A percentile compares a stretch with the other conserved stretches of the same genome.
Evolutionary conservation across 2,329 filamentous ascomycete genomes (phyloP).

Genomic region (Epichloe baconii): DNA sequence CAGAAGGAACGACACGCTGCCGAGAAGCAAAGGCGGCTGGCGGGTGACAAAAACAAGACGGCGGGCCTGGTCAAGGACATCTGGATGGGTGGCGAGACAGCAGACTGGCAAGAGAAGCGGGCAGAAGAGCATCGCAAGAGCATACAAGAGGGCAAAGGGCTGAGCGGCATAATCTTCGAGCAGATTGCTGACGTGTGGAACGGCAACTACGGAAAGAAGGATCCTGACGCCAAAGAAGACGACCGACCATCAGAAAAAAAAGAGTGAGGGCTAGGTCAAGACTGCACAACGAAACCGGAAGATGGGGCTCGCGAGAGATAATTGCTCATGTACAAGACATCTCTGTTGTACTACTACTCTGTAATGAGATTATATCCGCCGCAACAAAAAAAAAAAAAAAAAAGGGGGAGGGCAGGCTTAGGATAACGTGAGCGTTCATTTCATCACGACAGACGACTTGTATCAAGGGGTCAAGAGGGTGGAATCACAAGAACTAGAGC

Average conservation of each 20-base stretch:
- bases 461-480: no score
- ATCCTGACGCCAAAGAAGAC: slow-evolving; percentile 9
- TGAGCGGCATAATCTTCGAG: slow-evolving; percentile 42
- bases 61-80: slow-evolving; percentile 29
- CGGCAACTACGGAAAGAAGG: slow-evolving; percentile 21
- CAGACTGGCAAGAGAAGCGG: slow-evolving; percentile 40
- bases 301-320: not conserved
- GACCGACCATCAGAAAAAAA: not conserved
- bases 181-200: slow-evolving; percentile 42
- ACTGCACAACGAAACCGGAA: not conserved
- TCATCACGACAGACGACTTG: no score
- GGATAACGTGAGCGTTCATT: no score
- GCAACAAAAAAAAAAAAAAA: no score
- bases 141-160: slow-evolving; percentile 41
- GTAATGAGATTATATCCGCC: no score
- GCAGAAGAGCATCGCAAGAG: slow-evolving; percentile 38
- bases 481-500: no score
- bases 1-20: slow-evolving; percentile 28
- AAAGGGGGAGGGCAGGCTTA: no score
- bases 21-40: slow-evolving; percentile 13
- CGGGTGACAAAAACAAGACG: slow-evolving; percentile 19
- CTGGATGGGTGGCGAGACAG: slow-evolving; percentile 46
- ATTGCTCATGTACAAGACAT: not conserved
- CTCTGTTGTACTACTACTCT: not conserved
- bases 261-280: not conserved